Percentiles rank a stretch among this genome's conserved stretches.
phyloP scores from a whole-genome alignment of 192 early-diverging fungal genomes.

The Pilobolus umbonatus region DNA sequence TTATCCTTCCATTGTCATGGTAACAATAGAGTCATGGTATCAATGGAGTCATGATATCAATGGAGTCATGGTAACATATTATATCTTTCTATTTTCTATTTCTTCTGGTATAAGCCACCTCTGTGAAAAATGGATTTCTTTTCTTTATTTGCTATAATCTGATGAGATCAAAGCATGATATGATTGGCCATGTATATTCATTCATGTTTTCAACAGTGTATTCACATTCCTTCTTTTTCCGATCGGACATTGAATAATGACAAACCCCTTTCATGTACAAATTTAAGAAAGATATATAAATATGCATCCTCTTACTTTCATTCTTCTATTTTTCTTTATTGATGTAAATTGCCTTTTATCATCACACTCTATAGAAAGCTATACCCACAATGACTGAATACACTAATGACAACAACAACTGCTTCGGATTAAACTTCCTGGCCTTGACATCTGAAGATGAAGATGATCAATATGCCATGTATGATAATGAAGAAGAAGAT shows the following conservation, averaged over 20 bases:
- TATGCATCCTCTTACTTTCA: background rate
- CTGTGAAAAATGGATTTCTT: no score
- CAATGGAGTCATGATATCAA: no score
- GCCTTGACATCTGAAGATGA: constrained; percentile 13
- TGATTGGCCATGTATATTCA: background rate
- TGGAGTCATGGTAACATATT: no score
- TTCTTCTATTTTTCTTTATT: background rate
- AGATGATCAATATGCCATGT: background rate
- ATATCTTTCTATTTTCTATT: no score
- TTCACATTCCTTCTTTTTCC: background rate
- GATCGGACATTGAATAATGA: background rate
- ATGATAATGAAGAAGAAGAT: constrained; percentile 2
- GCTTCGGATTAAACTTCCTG: background rate
- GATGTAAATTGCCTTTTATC: background rate
- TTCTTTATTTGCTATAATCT: no score
- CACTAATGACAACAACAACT: background rate
- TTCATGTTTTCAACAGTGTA: background rate
- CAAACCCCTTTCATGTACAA: background rate
- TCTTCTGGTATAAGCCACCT: no score
- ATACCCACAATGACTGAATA: background rate
- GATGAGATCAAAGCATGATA: background rate
- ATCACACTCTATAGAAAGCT: no score
- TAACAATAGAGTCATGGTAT: no score
- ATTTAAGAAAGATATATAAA: background rate
- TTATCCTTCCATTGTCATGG: no score